A percentile compares a stretch with the other conserved stretches of the same genome.
Conservation (phyloP, 176 grass and related monocot species). For the Poa pratensis region DNA sequence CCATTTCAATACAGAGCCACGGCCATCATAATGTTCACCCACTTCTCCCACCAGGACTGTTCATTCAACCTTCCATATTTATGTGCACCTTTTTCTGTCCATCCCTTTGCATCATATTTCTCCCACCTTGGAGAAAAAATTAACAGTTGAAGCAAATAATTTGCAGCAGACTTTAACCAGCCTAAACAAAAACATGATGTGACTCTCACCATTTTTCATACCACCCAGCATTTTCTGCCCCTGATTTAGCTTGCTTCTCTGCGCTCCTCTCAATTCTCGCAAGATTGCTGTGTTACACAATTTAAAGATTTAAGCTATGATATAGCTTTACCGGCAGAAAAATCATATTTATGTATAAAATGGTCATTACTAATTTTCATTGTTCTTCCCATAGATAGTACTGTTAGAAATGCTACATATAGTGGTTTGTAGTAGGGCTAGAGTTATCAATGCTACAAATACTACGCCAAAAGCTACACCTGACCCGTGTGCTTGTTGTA, state of each 20-base stretch:
- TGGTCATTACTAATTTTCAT: neutral
- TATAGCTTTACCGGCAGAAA: neutral
- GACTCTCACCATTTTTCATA: slow-evolving; percentile 93
- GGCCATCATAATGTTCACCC: slow-evolving; percentile 95
- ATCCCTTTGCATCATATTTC: slow-evolving; percentile 99
- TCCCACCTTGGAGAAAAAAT: slow-evolving; percentile 77
- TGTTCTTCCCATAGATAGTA: neutral
- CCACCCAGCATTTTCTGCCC: slow-evolving; percentile 90
- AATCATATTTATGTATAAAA: slow-evolving; percentile 9
- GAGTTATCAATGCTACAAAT: neutral
- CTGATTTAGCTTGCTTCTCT: slow-evolving; percentile 95
- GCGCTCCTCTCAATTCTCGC: slow-evolving; percentile 96
- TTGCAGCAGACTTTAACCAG: slow-evolving; percentile 21
- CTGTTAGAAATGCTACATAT: neutral
- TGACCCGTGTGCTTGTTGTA: neutral
- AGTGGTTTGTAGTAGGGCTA: neutral
- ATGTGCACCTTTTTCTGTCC: slow-evolving; percentile 96
- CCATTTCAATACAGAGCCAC: slow-evolving; percentile 97
- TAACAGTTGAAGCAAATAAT: slow-evolving; percentile 14
- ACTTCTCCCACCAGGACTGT: slow-evolving; percentile 98
- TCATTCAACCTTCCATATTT: slow-evolving; percentile 96
- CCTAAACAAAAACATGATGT: slow-evolving; percentile 18
- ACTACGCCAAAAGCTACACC: neutral
- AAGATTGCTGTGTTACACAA: slow-evolving; percentile 69
- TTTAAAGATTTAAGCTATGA: slow-evolving; percentile 8